Percentiles rank a stretch among this genome's conserved stretches.
These are phyloP conservation scores for Phytophthora sp. DNA, from an alignment of 352 stramenopile species.

Conservation along the genomic window DNA sequence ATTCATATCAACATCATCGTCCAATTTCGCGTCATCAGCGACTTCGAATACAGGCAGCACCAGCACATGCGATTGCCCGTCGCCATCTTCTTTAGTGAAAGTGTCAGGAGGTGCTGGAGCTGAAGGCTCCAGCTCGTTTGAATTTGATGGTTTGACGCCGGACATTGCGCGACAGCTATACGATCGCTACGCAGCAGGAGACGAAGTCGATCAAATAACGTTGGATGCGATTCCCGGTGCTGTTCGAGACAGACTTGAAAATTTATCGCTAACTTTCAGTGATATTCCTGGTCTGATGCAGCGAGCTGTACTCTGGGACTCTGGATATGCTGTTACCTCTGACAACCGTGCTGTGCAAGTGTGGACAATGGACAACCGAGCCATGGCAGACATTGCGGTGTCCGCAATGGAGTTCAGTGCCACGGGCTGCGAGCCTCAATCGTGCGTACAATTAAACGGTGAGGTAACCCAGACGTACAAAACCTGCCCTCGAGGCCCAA, in stretches of 20 bases:
- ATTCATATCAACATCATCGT: conserved; percentile 17
- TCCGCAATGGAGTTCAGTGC: conserved; percentile 16
- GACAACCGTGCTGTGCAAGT: conserved; percentile 17
- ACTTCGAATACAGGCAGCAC: background rate
- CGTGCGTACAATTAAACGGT: conserved; percentile 17
- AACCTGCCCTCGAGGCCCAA: conserved; percentile 16
- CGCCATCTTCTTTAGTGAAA: background rate
- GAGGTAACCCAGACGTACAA: conserved; percentile 6
- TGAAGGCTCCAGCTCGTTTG: background rate
- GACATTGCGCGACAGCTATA: conserved; percentile 33
- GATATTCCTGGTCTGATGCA: conserved; percentile 35
- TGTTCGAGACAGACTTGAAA: conserved; percentile 16
- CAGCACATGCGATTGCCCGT: conserved; percentile 14
- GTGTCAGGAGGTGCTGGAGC: background rate
- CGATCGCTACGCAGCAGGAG: conserved; percentile 19
- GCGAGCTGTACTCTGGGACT: conserved; percentile 42
- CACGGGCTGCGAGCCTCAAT: conserved; percentile 11
- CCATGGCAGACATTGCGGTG: conserved; percentile 31
- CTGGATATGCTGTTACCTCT: conserved; percentile 26
- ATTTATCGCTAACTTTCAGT: conserved; percentile 18
- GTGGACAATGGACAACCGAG: conserved; percentile 22
- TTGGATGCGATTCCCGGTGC: conserved; percentile 3
- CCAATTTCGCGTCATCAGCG: conserved; percentile 23
- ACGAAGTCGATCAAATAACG: conserved; percentile 16
- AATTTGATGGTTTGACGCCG: conserved; percentile 7